Evolutionary conservation across 164 flowering plant genomes (phyloP), one percentile per base, ranked within the genome.

Genomic region (Akebia trifoliata): DNA sequence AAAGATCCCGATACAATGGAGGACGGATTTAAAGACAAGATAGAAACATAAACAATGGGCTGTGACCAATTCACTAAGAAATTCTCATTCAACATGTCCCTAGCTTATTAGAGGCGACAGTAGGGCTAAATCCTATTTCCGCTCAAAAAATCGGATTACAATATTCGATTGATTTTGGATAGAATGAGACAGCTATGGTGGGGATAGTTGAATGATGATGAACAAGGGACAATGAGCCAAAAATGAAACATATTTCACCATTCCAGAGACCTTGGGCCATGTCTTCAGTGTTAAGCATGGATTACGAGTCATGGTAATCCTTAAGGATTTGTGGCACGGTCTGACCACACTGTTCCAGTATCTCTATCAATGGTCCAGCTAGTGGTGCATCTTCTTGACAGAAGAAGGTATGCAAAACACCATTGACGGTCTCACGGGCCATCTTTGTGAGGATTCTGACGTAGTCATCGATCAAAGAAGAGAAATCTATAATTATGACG

Each of bases 261-360:
- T 26, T 39, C 6, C 22, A 10, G 18, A 28, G 8, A 55, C 25
- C 11, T n/a, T 39, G 29, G 15, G n/a, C n/a, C n/a, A n/a, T n/a
- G n/a, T n/a, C n/a, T n/a, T 72, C 64, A 56, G 7, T 22, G 48
- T 59, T 67, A 29, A 25, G 22, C 34, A 45, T 56, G 39, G 63
- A 31, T 47, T 52, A 24, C 47, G 56, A 30, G 20, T 40, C 21
- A 28, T 20, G 38, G 14, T 69, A 37, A 20, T 64, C 47, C 58
- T 68, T 70, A 22, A 72, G 51, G 59, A 63, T 46, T 29, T 68
- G 66, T 20, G 78, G 77, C 53, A 78, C 73, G 18, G 34, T 65
- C 60, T 76, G 81, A 32, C 65, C 72, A 76, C 78, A 76, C 50
- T 76, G 62, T 55, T 72, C 74, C 25, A 81, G 72, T 38, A 68